phyloP scores from a whole-genome alignment of 2,329 filamentous ascomycete species.

The Cladosporium sp. region DNA sequence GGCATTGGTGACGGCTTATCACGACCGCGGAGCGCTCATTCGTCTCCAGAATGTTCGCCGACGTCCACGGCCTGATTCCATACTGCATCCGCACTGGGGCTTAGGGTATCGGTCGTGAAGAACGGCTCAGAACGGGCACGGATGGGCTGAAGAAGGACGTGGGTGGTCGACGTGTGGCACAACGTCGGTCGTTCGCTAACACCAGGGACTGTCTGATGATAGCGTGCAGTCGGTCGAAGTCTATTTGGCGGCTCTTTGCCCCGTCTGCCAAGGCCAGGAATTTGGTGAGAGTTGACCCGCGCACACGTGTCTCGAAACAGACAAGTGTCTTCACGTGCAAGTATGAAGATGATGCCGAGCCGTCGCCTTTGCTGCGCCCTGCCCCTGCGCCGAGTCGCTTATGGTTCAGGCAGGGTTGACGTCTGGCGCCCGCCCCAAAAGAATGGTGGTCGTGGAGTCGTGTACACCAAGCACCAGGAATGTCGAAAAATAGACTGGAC shows the following conservation, averaged over 20 bases:
- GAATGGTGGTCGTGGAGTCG: not conserved
- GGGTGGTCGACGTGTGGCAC: not conserved
- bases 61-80: not conserved
- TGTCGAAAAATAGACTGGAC: not conserved
- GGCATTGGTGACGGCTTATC: not conserved
- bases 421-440: not conserved
- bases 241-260: not conserved
- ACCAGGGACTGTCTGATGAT: not conserved
- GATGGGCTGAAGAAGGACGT: not conserved
- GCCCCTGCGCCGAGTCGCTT: not conserved
- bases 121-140: not conserved
- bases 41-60: not conserved
- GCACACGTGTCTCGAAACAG: not conserved
- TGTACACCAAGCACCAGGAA: not conserved
- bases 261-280: not conserved
- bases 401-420: not conserved
- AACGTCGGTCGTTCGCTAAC: slow-evolving; percentile 7
- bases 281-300: not conserved
- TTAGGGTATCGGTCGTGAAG: not conserved
- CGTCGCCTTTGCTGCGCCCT: not conserved
- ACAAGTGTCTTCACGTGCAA: not conserved
- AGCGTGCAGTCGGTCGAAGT: not conserved
- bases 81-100: not conserved
- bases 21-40: not conserved
- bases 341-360: not conserved